Conservation (phyloP, 2,329 filamentous ascomycete genomes). For the Fusarium abutilonis region DNA sequence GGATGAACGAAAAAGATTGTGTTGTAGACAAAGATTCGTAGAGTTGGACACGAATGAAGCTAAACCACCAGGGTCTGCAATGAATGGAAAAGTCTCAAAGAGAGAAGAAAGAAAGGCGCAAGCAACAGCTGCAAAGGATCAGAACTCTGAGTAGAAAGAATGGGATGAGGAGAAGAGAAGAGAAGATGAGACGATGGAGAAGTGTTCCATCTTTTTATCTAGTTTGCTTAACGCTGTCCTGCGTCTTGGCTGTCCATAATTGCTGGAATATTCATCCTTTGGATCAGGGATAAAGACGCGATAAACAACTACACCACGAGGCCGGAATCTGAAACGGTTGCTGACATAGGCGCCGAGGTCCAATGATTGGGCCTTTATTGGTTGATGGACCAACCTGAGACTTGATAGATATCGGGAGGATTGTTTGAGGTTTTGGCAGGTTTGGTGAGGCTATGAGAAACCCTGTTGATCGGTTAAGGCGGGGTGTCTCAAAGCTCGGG, state of each 20-base stretch:
- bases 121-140: conserved; percentile 43
- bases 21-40: conserved; percentile 8
- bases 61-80: conserved; percentile 45
- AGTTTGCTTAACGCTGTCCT: background rate
- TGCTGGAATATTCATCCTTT: conserved; percentile 38
- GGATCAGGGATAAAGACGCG: conserved; percentile 14
- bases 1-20: conserved; percentile 13
- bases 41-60: conserved; percentile 18
- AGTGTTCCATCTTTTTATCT: conserved; percentile 21
- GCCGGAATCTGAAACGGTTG: conserved; percentile 39
- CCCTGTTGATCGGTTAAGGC: conserved; percentile 32
- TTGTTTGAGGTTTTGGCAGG: conserved; percentile 14
- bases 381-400: conserved; percentile 5
- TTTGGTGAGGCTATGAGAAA: background rate
- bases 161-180: conserved; percentile 35
- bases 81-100: conserved; percentile 42
- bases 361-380: conserved; percentile 8
- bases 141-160: conserved; percentile 41
- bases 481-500: conserved; percentile 38
- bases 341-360: conserved; percentile 22
- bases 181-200: background rate
- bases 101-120: conserved; percentile 44
- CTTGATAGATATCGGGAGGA: conserved; percentile 6
- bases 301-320: conserved; percentile 1
- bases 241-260: conserved; percentile 29